Base-by-base conservation (phyloP, 140 eudicot genomes). In the Senecio squalidus region DNA sequence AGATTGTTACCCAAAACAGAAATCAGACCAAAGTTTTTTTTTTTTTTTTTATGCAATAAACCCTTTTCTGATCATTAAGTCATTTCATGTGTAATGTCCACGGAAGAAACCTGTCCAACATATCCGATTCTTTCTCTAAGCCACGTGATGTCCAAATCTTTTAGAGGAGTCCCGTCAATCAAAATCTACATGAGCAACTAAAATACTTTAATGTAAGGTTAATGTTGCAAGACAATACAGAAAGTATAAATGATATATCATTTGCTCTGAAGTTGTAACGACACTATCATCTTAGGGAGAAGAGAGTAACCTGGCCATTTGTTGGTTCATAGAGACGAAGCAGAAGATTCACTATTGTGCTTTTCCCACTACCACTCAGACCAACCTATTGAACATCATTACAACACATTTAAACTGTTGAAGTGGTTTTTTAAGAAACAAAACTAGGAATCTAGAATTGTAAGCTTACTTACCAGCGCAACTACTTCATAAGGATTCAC, bases 361-460 rank as follows among this genome's bases (percentile, higher is more conserved):
- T 93, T 74, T 93, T 93, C 46, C 99, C 99, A 61, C 99, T 93
- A 60, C 99, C 99, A 74, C 99, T 93, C 54, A 93, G 95, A 69
- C 99, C 99, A 66, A 93, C 99, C 99, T 93, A 75, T 66, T 68
- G 33, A 58, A 56, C 36, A 41, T 25, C 16, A 24, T 66, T 6
- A 43, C 49, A 15, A 49, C 25, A 26, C n/a, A 58, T 14, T 54
- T 40, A 57, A 61, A 25, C 49, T 59, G n/a, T 59, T 27, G 49
- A 50, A 29, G 41, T 54, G 25, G 15, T 44, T 36, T 7, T 39
- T 24, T 34, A 56, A 21, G 22, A 46, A 51, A 56, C n/a, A 50
- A 67, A 48, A 16, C 5, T 17, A 54, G 48, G 22, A 21, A 51
- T 46, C 21, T 55, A 62, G 34, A 43, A 44, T 33, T 29, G 51